Conservation (phyloP, 2,329 filamentous ascomycete genomes). For the Hypoxylon sp. region DNA sequence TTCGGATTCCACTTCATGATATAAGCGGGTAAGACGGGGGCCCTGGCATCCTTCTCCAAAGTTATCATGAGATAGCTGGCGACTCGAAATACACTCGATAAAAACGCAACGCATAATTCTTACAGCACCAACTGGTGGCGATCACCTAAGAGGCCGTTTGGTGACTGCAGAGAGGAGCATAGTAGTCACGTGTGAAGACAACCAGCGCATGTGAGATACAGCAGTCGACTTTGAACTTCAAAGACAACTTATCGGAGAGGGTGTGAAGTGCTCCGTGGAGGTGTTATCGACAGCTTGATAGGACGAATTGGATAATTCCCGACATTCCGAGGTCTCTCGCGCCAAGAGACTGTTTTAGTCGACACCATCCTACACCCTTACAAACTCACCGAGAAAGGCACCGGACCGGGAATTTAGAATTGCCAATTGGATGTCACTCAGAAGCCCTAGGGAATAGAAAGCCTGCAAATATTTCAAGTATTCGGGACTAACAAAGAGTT, state of each 20-base stretch:
- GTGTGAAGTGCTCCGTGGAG: constrained; percentile 15
- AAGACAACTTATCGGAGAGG: constrained; percentile 22
- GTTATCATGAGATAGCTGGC: background rate
- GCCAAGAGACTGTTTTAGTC: constrained; percentile 41
- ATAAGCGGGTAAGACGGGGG: constrained; percentile 12
- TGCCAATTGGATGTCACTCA: constrained; percentile 38
- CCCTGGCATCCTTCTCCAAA: constrained; percentile 1
- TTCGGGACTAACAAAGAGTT: constrained; percentile 16
- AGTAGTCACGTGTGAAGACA: constrained; percentile 29
- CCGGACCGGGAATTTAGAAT: constrained; percentile 39
- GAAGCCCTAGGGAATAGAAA: constrained; percentile 14
- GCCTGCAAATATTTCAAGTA: constrained; percentile 17
- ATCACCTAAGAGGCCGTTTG: constrained; percentile 5
- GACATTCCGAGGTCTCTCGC: constrained; percentile 40
- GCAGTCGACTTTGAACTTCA: constrained; percentile 17
- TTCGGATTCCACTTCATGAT: constrained; percentile 12
- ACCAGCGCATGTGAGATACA: constrained; percentile 27
- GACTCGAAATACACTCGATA: background rate
- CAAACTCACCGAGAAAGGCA: constrained; percentile 45
- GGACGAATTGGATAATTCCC: constrained; percentile 37
- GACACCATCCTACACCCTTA: constrained; percentile 31
- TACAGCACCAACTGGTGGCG: constrained; percentile 12
- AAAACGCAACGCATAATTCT: constrained; percentile 14
- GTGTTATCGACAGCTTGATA: constrained; percentile 29
- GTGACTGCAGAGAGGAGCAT: background rate